These are phyloP conservation scores for Stephania cephalantha DNA, from an alignment of 164 flowering plant species.

Conservation along the genomic window DNA sequence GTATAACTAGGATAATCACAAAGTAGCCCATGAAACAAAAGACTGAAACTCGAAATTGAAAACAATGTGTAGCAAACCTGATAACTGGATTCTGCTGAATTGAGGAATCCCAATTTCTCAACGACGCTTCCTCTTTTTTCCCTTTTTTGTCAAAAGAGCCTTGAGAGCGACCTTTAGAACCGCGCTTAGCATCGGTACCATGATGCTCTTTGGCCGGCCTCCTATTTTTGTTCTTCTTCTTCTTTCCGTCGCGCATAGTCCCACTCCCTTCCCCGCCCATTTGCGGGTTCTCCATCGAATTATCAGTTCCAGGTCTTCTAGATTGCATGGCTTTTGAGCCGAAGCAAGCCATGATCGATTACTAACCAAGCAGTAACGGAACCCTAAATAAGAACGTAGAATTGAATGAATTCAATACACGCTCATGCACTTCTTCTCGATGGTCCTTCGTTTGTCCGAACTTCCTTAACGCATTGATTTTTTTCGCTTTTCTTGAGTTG, in stretches of 20 bases:
- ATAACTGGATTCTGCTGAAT: conserved; percentile 27
- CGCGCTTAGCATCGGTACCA: neutral
- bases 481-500: no score
- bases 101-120: conserved; percentile 20
- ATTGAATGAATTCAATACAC: no score
- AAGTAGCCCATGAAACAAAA: neutral
- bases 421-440: no score
- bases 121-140: conserved; percentile 16
- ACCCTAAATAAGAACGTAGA: no score
- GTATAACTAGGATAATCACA: neutral
- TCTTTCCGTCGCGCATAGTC: conserved; percentile 19
- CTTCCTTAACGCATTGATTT: no score
- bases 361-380: no score
- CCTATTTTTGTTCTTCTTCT: conserved; percentile 19
- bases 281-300: conserved; percentile 19
- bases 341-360: conserved; percentile 25
- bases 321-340: conserved; percentile 42
- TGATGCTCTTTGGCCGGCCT: conserved; percentile 24
- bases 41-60: neutral
- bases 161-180: neutral
- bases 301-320: conserved; percentile 18
- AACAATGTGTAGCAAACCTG: conserved; percentile 33
- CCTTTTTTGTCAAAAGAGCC: neutral
- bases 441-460: no score
- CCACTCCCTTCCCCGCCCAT: conserved; percentile 29